A percentile compares a stretch with the other conserved stretches of the same genome.
Evolutionary conservation across 1,284 basidiomycete genomes (phyloP).

Genomic region (Ceratobasidium theobromae): DNA sequence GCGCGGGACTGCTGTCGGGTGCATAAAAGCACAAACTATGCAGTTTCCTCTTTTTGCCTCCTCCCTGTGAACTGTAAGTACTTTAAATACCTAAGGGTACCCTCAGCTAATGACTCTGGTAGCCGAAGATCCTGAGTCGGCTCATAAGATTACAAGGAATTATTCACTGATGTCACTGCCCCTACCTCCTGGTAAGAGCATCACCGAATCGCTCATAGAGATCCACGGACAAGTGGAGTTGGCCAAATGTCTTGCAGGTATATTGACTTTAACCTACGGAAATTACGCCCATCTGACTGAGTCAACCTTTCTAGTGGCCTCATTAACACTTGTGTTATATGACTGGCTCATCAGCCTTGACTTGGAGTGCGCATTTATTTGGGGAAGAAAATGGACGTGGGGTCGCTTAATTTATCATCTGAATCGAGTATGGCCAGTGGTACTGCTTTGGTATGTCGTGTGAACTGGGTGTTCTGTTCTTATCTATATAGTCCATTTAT

Average conservation of each 20-base stretch:
- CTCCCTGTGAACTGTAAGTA: no score
- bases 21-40: no score
- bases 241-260: background rate
- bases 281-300: background rate
- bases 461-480: background rate
- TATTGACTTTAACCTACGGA: background rate
- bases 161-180: no score
- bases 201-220: no score
- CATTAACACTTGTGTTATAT: background rate
- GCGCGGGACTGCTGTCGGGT: no score
- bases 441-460: constrained; percentile 1
- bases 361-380: background rate
- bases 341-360: background rate
- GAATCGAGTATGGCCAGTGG: constrained; percentile 21
- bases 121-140: no score
- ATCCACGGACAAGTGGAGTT: background rate
- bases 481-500: background rate
- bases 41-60: no score
- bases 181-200: no score
- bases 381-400: background rate
- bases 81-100: no score
- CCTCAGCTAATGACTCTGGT: no score
- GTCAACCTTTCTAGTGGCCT: no score
- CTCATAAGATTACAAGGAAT: no score
- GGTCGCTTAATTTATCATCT: background rate